Base-by-base conservation (phyloP, 306 rosid genomes). In the Vachellia collinsii region DNA sequence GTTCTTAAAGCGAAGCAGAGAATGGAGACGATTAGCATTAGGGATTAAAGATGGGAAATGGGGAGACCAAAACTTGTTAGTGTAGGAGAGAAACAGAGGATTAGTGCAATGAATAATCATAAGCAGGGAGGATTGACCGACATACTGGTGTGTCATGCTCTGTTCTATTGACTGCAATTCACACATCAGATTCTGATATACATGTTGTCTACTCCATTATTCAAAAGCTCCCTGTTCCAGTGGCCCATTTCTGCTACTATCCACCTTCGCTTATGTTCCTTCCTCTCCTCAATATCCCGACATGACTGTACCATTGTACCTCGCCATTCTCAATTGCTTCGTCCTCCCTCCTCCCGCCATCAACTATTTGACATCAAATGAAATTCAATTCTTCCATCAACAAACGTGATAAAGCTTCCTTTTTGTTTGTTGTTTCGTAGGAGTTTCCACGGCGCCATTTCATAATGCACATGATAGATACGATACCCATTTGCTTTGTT, bases 81-180 rank as follows among this genome's bases (percentile, higher is more conserved):
- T 56, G 29, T 65, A 46, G 20, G 62, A 77, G 62, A 77, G 63
- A 53, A 63, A 14, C 38, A 63, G 22, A 47, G 37, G 41, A 54
- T 8, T 19, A 54, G 25, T 7, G 25, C 61, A 77, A 37, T 25
- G 14, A 47, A 46, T 6, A 51, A 46, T 41, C 43, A 48, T 29
- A 56, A 34, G 67, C 68, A 69, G 34, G 34, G 61, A 64, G 9
- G 53, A 77, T 37, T 37, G 50, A 74, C 80, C 83, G 70, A 79
- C 78, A 48, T 38, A 59, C 14, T 44, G 16, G 78, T 47, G 62
- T 42, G 80, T 74, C 67, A 66, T 78, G 86, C 67, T 34, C 75
- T 67, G 44, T 56, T 56, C 63, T n/a, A 1, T 23, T 20, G 59
- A 47, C 76, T 73, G 71, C 47, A 72, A 19, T 19, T 61, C 37